Evolutionary conservation across 441 rosid genomes (phyloP).

Genomic region (Codiaeum variegatum): DNA sequence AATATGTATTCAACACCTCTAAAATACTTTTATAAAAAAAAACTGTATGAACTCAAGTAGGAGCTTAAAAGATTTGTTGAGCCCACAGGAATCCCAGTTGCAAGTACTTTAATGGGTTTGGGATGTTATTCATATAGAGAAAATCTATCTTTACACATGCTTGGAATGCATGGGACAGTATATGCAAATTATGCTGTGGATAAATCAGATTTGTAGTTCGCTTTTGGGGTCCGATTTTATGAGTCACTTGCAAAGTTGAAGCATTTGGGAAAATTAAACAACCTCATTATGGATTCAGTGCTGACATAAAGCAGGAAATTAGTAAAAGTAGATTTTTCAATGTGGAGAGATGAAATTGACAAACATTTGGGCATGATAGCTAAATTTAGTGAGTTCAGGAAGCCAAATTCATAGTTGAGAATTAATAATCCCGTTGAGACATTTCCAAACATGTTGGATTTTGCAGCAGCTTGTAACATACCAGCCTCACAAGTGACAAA

Average conservation of each 20-base stretch:
- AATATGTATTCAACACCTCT: too few species aligned
- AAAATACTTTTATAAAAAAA: too few species aligned
- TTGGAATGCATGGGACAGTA: slow-evolving; percentile 93
- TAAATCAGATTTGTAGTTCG: slow-evolving; percentile 67
- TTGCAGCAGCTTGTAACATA: too few species aligned
- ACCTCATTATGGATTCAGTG: slow-evolving; percentile 76
- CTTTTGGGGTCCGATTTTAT: slow-evolving; percentile 85
- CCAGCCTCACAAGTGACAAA: too few species aligned
- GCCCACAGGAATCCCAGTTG: slow-evolving; percentile 76
- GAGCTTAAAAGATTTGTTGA: slow-evolving; percentile 70
- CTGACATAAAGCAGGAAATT: slow-evolving; percentile 71
- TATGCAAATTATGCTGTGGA: slow-evolving; percentile 86
- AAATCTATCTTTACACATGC: slow-evolving; percentile 71
- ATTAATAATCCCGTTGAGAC: too few species aligned
- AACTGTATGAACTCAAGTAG: slow-evolving; percentile 78
- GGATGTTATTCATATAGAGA: slow-evolving; percentile 55
- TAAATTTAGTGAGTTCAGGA: too few species aligned
- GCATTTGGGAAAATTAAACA: slow-evolving; percentile 92
- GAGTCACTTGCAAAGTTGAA: slow-evolving; percentile 88
- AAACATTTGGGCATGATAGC: too few species aligned
- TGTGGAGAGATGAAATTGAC: slow-evolving; percentile 66
- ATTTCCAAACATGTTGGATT: too few species aligned
- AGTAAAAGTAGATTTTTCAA: slow-evolving; percentile 56
- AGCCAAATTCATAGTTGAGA: too few species aligned
- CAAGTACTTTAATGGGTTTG: slow-evolving; percentile 91